phyloP scores from a whole-genome alignment of 768 basidiomycete genomes.

The Rhizopogon vinicolor region DNA sequence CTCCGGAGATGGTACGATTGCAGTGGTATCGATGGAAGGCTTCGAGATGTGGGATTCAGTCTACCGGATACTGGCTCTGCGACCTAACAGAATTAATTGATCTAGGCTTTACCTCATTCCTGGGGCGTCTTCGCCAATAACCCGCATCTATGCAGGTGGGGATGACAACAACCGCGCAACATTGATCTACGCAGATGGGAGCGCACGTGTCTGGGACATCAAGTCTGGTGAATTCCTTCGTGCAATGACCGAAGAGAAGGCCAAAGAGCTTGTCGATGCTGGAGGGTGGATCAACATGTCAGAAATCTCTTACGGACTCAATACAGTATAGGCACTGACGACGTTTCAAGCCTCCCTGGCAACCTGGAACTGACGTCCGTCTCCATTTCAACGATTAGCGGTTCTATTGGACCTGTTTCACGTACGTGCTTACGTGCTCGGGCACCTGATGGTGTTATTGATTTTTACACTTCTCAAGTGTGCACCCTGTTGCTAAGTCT shows the following conservation, averaged over 20 bases:
- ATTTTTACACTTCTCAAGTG: slow-evolving; percentile 25
- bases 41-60: slow-evolving; percentile 68
- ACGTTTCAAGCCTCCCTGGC: slow-evolving; percentile 19
- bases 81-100: background rate
- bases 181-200: slow-evolving; percentile 68
- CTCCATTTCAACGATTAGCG: slow-evolving; percentile 19
- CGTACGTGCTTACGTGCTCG: slow-evolving; percentile 12
- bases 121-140: slow-evolving; percentile 66
- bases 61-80: background rate
- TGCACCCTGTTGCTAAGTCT: slow-evolving; percentile 47
- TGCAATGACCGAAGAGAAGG: slow-evolving; percentile 73
- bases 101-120: slow-evolving; percentile 77
- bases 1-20: slow-evolving; percentile 77
- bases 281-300: slow-evolving; percentile 78
- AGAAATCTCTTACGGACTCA: slow-evolving; percentile 4
- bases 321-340: background rate
- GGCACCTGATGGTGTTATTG: slow-evolving; percentile 18
- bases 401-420: slow-evolving; percentile 14
- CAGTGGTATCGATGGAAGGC: slow-evolving; percentile 67
- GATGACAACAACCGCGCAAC: slow-evolving; percentile 56
- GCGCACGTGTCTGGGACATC: slow-evolving; percentile 85
- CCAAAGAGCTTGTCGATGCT: slow-evolving; percentile 64
- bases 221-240: slow-evolving; percentile 81
- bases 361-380: slow-evolving; percentile 17
- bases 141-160: slow-evolving; percentile 52